These are phyloP conservation scores for Meredithiella fracta DNA, from an alignment of 2,329 filamentous ascomycete species.

Conservation along the genomic window DNA sequence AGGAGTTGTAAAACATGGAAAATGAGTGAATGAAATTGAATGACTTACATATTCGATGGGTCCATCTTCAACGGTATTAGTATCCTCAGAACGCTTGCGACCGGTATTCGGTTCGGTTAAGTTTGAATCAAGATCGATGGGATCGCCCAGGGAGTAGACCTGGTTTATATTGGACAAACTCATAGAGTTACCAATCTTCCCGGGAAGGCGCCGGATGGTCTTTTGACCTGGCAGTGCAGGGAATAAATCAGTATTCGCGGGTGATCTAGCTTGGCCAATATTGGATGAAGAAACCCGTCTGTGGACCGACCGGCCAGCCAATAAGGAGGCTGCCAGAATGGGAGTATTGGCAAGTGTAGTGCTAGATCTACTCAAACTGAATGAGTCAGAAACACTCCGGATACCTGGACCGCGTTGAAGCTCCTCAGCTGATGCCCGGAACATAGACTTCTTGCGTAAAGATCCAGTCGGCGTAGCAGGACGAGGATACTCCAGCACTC, in stretches of 20 bases:
- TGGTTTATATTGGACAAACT: background rate
- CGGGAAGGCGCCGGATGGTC: background rate
- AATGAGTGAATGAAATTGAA: background rate
- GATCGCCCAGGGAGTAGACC: background rate
- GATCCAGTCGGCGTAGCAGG: background rate
- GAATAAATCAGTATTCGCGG: background rate
- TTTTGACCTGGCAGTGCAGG: background rate
- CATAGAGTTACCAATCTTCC: background rate
- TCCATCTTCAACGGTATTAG: background rate
- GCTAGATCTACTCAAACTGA: constrained; percentile 11
- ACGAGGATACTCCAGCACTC: background rate
- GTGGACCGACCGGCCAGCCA: background rate
- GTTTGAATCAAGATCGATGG: constrained; percentile 1
- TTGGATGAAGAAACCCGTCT: constrained; percentile 31
- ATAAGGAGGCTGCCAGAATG: background rate
- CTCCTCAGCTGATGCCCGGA: background rate
- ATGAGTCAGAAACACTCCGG: constrained; percentile 26
- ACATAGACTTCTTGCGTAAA: constrained; percentile 3
- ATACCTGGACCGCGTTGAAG: constrained; percentile 10
- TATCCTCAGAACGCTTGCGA: constrained; percentile 59
- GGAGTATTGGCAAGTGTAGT: background rate
- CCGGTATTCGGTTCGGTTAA: constrained; percentile 52
- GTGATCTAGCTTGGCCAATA: constrained; percentile 31
- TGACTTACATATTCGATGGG: constrained; percentile 10
- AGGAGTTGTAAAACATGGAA: background rate